These are phyloP conservation scores for Trichoderma erinaceum DNA, from an alignment of 495 filamentous ascomycete species.

Conservation along the genomic window DNA sequence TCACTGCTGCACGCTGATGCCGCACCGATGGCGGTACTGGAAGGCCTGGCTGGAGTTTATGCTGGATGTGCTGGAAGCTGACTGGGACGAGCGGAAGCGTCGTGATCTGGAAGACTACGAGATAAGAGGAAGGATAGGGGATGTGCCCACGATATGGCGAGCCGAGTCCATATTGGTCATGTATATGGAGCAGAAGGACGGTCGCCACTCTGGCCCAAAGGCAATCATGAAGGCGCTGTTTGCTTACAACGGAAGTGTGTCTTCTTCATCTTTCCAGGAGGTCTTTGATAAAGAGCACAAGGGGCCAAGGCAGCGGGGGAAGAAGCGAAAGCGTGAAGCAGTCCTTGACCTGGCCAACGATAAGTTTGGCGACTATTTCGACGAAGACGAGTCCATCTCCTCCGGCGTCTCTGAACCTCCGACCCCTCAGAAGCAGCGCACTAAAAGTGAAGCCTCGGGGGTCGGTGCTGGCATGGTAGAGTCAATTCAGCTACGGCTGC, in stretches of 20 bases:
- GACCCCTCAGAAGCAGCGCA: conserved; percentile 26
- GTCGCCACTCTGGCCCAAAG: conserved; percentile 34
- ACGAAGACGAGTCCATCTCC: conserved; percentile 31
- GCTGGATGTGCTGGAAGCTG: conserved; percentile 67
- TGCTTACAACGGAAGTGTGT: conserved; percentile 31
- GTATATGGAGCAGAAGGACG: conserved; percentile 35
- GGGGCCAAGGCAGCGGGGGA: conserved; percentile 25
- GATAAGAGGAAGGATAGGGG: background rate
- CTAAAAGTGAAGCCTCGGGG: conserved; percentile 8
- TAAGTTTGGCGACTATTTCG: conserved; percentile 39
- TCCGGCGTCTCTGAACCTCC: conserved; percentile 29
- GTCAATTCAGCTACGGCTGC: conserved; percentile 57
- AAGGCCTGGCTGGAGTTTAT: conserved; percentile 73
- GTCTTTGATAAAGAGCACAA: conserved; percentile 45
- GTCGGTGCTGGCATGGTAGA: conserved; percentile 41
- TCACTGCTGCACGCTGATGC: conserved; percentile 71
- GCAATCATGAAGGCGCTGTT: conserved; percentile 41
- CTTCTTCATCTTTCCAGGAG: conserved; percentile 38
- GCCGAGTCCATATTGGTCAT: conserved; percentile 27
- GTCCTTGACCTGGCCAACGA: conserved; percentile 42
- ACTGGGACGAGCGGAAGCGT: conserved; percentile 57
- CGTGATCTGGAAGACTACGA: conserved; percentile 23
- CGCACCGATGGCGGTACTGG: conserved; percentile 76
- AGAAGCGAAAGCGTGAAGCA: conserved; percentile 49
- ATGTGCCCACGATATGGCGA: conserved; percentile 28